Evolutionary conservation across 495 filamentous ascomycete species (phyloP), one percentile per base, ranked within the genome.

Genomic region (Cladorrhinum samala): DNA sequence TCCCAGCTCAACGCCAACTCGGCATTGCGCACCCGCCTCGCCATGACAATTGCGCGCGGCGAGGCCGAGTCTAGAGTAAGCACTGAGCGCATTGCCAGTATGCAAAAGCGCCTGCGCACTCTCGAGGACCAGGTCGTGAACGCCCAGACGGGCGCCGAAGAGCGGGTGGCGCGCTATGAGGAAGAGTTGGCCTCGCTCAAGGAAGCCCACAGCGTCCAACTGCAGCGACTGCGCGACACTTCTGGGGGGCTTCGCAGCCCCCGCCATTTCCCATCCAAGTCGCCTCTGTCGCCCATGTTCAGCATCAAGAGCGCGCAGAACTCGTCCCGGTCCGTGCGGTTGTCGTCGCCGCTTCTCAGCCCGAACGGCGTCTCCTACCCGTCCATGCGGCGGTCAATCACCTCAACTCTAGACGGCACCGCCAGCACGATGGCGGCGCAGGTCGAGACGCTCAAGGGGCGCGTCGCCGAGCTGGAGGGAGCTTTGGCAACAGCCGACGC

Each of bases 121-220:
- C 76, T 95, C 20, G 93, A 98, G 68, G 93, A 98, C 54, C 81
- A 82, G 53, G 79, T 97, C 14, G 73, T 95, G 48, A 68, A 78
- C 14, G 91, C 93, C 1, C 93, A 97, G 68, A 86, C 90, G 43
- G 73, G 85, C 33, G 89, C 89, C 16, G 93, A 98, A 70, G 91
- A 93, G 52, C 81, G 81, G 27, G 83, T 96, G 61, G 60, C 78
- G 44, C 81, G 80, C 46, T 88, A 96, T 63, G 93, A 97, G 68
- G 90, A 96, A 24, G 89, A 96, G 66, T 75, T 95, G 30, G 73
- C 79, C 7, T 68, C 74, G 17, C 67, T 98, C 40, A 82, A 85
- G 55, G 90, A 94, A 46, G 86, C 77, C 55, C 88, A 94, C 62
- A 88, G 77, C 66, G 72, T 74, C 2, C 87, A 95, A 64, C 79